Base-by-base conservation (phyloP, 108 stramenopile species). In the Conticribra guillardii region DNA sequence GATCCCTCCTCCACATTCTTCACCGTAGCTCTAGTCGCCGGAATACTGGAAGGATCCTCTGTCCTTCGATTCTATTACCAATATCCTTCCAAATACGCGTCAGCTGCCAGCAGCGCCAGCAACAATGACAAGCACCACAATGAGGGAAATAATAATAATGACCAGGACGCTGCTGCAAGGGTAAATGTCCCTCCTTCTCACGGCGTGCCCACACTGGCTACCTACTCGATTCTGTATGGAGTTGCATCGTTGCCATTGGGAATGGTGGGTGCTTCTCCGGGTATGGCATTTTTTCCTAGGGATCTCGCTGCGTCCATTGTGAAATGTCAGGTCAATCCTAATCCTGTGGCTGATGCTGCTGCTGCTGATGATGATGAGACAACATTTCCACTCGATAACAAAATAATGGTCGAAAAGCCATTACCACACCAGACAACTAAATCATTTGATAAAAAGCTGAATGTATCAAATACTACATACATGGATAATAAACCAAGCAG, bases 151-250 rank as follows among this genome's bases (percentile, higher is more conserved):
- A 21, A n/a, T n/a, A 81, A 75, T 52, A 73, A 66, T 15, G 22
- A 59, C 7, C 71, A 73, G 33, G 73, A 73, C 23, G 33, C 64
- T 22, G 58, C 71, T 14, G 66, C 74, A 17, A 71, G 64, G 15
- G 21, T 67, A 28, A 68, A 61, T 30, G 59, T 27, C 0, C 48
- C 44, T 22, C 15, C 30, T 0, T n/a, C 72, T 11, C n/a, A 23
- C 4, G 47, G 72, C 3, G 71, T 79, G n/a, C 69, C 75, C 0
- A 67, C 65, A 17, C 60, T 84, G 53, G 65, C 76, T 0, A 76
- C 71, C 2, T 47, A 69, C 21, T 34, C 30, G 0, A 19, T 52
- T 34, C 54, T 73, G 2, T 82, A 82, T 41, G 82, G 77, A 45
- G 29, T 50, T 4, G 60, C 30, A 1, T 61, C 70, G 0, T 28